phyloP scores from a whole-genome alignment of 306 rosid genomes.

The Fragaria vesca region DNA sequence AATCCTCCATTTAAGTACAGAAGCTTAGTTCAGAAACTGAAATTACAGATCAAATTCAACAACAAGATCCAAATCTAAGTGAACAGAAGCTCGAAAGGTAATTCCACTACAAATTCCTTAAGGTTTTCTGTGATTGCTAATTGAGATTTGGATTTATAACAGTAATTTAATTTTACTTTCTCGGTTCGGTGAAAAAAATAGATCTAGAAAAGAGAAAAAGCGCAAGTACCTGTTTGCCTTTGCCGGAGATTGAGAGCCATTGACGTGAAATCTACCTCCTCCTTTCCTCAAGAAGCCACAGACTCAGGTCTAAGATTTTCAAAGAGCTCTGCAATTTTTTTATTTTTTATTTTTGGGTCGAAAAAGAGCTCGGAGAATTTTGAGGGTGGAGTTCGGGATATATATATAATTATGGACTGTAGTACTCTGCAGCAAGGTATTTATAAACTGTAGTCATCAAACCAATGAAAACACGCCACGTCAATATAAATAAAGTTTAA shows the following conservation, averaged over 20 bases:
- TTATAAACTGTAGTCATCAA: rapidly evolving
- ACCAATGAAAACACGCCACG: background rate
- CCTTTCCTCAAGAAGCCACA: background rate
- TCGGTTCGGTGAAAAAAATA: slow-evolving; percentile 2
- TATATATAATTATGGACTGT: no score
- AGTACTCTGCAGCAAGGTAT: background rate
- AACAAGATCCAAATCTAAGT: background rate
- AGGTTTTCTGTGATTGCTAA: background rate
- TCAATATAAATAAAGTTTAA: background rate
- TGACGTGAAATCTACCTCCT: slow-evolving; percentile 14
- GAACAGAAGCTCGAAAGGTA: background rate
- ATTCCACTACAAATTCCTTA: background rate
- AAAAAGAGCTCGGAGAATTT: background rate
- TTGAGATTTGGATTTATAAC: slow-evolving; percentile 9
- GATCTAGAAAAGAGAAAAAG: slow-evolving; percentile 18
- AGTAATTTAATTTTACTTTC: background rate
- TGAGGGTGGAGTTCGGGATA: background rate
- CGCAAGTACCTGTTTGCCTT: slow-evolving; percentile 49
- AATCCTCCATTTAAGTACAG: background rate
- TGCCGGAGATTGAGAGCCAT: slow-evolving; percentile 73
- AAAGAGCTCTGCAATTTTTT: background rate
- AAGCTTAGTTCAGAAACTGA: background rate
- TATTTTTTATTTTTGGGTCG: background rate
- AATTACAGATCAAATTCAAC: slow-evolving; percentile 1
- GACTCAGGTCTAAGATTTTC: background rate